phyloP scores from a whole-genome alignment of 2,329 filamentous ascomycete genomes.

The Calonectria pseudoreteaudii region DNA sequence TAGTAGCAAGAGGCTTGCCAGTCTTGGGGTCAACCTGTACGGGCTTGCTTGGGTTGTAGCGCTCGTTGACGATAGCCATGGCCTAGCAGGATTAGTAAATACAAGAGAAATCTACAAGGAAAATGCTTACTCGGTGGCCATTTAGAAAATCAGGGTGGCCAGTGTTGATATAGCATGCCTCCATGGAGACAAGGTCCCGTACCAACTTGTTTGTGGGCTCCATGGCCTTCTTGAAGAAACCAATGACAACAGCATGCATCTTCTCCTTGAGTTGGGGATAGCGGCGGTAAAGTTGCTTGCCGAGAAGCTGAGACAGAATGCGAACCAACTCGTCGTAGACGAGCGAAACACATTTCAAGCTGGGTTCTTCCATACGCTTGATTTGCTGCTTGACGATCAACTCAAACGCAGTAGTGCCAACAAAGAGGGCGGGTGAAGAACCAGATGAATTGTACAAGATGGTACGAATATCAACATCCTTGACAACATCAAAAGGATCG shows the following conservation, averaged over 20 bases:
- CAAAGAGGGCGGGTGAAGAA: constrained; percentile 94
- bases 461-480: constrained; percentile 96
- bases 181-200: constrained; percentile 92
- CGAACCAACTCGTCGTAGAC: constrained; percentile 98
- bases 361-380: constrained; percentile 94
- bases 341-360: constrained; percentile 95
- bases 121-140: constrained; percentile 78
- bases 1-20: constrained; percentile 84
- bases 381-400: constrained; percentile 99
- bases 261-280: constrained; percentile 98
- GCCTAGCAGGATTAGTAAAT: constrained; percentile 63
- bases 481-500: constrained; percentile 96
- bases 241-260: constrained; percentile 90
- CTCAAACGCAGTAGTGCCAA: constrained; percentile 98
- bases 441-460: constrained; percentile 99
- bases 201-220: constrained; percentile 98
- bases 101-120: neutral
- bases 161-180: constrained; percentile 97
- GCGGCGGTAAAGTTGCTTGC: constrained; percentile 89
- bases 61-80: constrained; percentile 98
- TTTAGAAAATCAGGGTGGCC: constrained; percentile 98
- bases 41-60: constrained; percentile 83
- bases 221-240: constrained; percentile 98
- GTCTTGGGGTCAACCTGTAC: constrained; percentile 98
- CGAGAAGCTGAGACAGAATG: constrained; percentile 89